These are phyloP conservation scores for Blastobotrys apis DNA, from an alignment of 1,139 yeast species.

Conservation along the genomic window DNA sequence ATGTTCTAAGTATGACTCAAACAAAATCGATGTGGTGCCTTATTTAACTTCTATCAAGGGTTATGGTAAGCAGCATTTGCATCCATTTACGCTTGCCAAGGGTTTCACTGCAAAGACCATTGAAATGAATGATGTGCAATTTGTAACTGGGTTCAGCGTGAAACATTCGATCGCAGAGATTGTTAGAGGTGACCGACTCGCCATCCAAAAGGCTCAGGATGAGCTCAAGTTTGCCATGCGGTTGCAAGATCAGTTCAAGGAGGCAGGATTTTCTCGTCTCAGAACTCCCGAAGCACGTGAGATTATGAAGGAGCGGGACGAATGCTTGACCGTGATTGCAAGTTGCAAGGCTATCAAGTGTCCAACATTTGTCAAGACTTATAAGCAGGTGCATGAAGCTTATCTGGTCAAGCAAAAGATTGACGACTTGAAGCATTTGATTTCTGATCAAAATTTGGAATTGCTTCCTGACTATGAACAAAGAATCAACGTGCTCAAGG, in stretches of 20 bases:
- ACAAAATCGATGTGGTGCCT: slow-evolving; percentile 36
- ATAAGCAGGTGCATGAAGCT: slow-evolving; percentile 45
- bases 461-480: slow-evolving; percentile 92
- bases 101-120: slow-evolving; percentile 42
- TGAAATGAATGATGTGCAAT: slow-evolving; percentile 46
- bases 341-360: slow-evolving; percentile 29
- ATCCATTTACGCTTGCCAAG: slow-evolving; percentile 27
- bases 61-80: slow-evolving; percentile 33
- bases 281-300: slow-evolving; percentile 20
- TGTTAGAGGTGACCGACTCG: slow-evolving; percentile 43
- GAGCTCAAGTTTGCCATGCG: slow-evolving; percentile 42
- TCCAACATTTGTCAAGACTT: slow-evolving; percentile 47
- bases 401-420: slow-evolving; percentile 49
- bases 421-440: slow-evolving; percentile 51
- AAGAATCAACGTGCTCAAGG: slow-evolving; percentile 69
- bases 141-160: slow-evolving; percentile 45
- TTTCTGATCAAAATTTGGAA: slow-evolving; percentile 85
- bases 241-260: slow-evolving; percentile 47
- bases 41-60: slow-evolving; percentile 44
- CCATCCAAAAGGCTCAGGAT: slow-evolving; percentile 41
- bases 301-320: slow-evolving; percentile 40
- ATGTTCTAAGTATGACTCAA: slow-evolving; percentile 13
- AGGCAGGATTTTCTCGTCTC: slow-evolving; percentile 27
- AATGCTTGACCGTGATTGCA: slow-evolving; percentile 39
- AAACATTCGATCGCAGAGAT: slow-evolving; percentile 43